These are phyloP conservation scores for Physcia stellaris DNA, from an alignment of 495 filamentous ascomycete species.

Conservation along the genomic window DNA sequence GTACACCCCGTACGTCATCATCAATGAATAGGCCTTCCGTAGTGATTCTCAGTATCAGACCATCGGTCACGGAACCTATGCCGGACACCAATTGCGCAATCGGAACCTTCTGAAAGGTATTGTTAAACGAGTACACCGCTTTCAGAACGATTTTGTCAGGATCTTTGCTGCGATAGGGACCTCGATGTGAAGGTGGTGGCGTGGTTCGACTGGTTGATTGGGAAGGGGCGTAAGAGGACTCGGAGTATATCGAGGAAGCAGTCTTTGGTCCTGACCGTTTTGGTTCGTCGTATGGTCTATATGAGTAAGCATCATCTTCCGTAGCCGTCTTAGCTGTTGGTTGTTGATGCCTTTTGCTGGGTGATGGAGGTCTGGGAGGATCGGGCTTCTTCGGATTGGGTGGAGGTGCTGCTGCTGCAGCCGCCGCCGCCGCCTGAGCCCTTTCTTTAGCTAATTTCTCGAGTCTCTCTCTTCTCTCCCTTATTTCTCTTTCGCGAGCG, in stretches of 20 bases:
- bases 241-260: slow-evolving; percentile 59
- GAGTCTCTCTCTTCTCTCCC: slow-evolving; percentile 34
- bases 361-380: slow-evolving; percentile 15
- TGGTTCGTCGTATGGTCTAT: slow-evolving; percentile 68
- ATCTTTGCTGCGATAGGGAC: slow-evolving; percentile 70
- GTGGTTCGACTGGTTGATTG: slow-evolving; percentile 74
- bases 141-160: slow-evolving; percentile 89
- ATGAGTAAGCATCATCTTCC: slow-evolving; percentile 59
- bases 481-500: slow-evolving; percentile 31
- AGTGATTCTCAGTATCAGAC: slow-evolving; percentile 68
- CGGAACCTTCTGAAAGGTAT: slow-evolving; percentile 66
- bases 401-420: slow-evolving; percentile 8
- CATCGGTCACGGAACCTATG: slow-evolving; percentile 65
- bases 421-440: slow-evolving; percentile 21
- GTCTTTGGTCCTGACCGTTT: slow-evolving; percentile 32
- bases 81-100: slow-evolving; percentile 69
- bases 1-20: slow-evolving; percentile 75
- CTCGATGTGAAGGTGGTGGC: slow-evolving; percentile 64
- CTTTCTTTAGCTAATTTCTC: slow-evolving; percentile 32
- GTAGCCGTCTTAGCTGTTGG: slow-evolving; percentile 53
- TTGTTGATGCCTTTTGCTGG: slow-evolving; percentile 40
- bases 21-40: slow-evolving; percentile 93
- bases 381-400: slow-evolving; percentile 20
- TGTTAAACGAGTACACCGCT: slow-evolving; percentile 82
- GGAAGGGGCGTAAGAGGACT: slow-evolving; percentile 72